phyloP scores from a whole-genome alignment of 805 yeast genomes.

The Candida oleophila region DNA sequence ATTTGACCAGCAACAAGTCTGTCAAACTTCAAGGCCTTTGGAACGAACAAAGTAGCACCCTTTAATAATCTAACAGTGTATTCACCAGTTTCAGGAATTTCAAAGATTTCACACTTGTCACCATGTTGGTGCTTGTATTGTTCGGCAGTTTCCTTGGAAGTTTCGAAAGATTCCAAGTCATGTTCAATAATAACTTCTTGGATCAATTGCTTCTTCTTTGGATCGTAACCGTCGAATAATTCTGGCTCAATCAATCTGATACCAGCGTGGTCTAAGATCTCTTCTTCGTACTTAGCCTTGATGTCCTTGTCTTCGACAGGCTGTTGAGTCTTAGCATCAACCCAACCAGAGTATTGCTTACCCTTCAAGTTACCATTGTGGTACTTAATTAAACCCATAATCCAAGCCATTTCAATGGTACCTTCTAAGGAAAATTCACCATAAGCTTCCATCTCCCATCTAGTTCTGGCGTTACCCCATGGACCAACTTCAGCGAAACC shows the following conservation, averaged over 20 bases:
- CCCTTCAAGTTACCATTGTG: constrained; percentile 89
- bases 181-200: constrained; percentile 97
- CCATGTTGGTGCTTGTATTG: constrained; percentile 94
- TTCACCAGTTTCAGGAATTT: constrained; percentile 86
- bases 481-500: constrained; percentile 99
- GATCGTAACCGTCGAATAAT: constrained; percentile 90
- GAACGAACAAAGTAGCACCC: constrained; percentile 89
- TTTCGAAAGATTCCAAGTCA: constrained; percentile 93
- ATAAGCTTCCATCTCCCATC: constrained; percentile 98
- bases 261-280: constrained; percentile 91
- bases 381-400: constrained; percentile 96
- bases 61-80: constrained; percentile 85
- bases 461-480: constrained; percentile 98
- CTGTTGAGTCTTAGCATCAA: constrained; percentile 86
- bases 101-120: constrained; percentile 88
- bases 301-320: constrained; percentile 95
- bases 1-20: constrained; percentile 89
- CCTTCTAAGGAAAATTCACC: constrained; percentile 98
- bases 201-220: constrained; percentile 85
- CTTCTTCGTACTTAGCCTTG: constrained; percentile 86
- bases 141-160: constrained; percentile 92
- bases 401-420: constrained; percentile 99
- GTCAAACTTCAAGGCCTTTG: constrained; percentile 79
- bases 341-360: constrained; percentile 94
- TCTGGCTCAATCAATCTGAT: constrained; percentile 96